These are phyloP conservation scores for Suillus subluteus DNA, from an alignment of 768 basidiomycete genomes.

Conservation along the genomic window DNA sequence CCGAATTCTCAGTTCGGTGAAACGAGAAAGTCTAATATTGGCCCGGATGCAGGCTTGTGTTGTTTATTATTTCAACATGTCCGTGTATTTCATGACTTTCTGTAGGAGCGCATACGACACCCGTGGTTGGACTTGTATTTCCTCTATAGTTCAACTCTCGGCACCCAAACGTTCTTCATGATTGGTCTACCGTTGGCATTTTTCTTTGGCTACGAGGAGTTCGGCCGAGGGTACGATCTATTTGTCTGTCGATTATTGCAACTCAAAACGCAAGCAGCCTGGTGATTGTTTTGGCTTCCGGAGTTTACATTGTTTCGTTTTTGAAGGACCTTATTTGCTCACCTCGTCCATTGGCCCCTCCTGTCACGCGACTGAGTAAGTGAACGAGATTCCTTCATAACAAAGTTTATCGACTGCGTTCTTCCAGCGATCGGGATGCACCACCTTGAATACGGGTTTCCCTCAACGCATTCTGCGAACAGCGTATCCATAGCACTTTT, in stretches of 20 bases:
- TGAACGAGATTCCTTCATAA: conserved; percentile 11
- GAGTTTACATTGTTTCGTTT: conserved; percentile 87
- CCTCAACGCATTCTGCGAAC: conserved; percentile 94
- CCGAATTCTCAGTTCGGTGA: conserved; percentile 53
- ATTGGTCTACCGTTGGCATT: conserved; percentile 81
- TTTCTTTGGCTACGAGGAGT: conserved; percentile 80
- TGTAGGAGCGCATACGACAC: conserved; percentile 56
- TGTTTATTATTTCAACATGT: conserved; percentile 2
- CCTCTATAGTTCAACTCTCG: conserved; percentile 78
- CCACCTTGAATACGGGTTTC: conserved; percentile 93
- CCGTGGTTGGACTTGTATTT: conserved; percentile 82
- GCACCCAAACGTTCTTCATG: conserved; percentile 95
- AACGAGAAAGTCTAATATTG: conserved; percentile 61
- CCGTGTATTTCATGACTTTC: conserved; percentile 11
- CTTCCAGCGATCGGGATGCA: conserved; percentile 71
- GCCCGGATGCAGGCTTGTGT: conserved; percentile 70
- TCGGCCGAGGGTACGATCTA: conserved; percentile 65
- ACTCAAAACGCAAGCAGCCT: conserved; percentile 46
- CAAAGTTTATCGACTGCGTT: conserved; percentile 7
- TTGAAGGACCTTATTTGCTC: conserved; percentile 90
- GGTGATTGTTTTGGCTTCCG: conserved; percentile 69
- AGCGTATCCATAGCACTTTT: conserved; percentile 88
- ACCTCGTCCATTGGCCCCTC: conserved; percentile 89
- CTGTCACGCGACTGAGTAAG: conserved; percentile 87
- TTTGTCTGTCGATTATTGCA: conserved; percentile 17